phyloP scores from a whole-genome alignment of 331 rosid species.

The Malus hybrid region DNA sequence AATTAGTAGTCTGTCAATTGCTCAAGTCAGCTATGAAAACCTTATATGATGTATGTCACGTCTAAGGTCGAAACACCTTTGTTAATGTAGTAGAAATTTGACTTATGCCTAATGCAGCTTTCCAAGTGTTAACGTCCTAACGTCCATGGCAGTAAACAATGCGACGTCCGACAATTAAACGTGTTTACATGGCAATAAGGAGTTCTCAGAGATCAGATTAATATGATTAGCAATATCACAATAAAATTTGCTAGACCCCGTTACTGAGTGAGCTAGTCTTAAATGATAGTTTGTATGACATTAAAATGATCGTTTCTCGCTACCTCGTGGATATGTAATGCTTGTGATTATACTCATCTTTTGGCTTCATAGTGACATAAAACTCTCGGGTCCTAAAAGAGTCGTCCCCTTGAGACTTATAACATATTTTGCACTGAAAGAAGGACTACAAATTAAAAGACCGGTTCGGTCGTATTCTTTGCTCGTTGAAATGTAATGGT shows the following conservation, averaged over 20 bases:
- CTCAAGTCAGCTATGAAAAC: too few relatives aligned
- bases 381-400: not conserved
- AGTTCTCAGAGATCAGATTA: not conserved
- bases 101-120: not conserved
- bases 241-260: not conserved
- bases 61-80: conserved; percentile 36
- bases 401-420: too few relatives aligned
- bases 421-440: too few relatives aligned
- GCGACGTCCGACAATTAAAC: too few relatives aligned
- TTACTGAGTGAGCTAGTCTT: not conserved
- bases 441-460: too few relatives aligned
- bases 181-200: too few relatives aligned
- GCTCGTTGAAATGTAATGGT: too few relatives aligned
- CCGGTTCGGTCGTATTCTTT: too few relatives aligned
- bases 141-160: not conserved
- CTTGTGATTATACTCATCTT: not conserved
- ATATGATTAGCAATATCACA: not conserved
- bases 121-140: not conserved
- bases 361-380: not conserved
- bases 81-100: not conserved
- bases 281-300: not conserved
- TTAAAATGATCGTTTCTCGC: not conserved
- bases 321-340: not conserved
- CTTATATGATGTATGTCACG: conserved; percentile 36
- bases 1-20: too few relatives aligned